Evolutionary conservation across 1,139 yeast species (phyloP), one percentile per base, ranked within the genome.

Genomic region (Saccharomycopsis crataegensis): DNA sequence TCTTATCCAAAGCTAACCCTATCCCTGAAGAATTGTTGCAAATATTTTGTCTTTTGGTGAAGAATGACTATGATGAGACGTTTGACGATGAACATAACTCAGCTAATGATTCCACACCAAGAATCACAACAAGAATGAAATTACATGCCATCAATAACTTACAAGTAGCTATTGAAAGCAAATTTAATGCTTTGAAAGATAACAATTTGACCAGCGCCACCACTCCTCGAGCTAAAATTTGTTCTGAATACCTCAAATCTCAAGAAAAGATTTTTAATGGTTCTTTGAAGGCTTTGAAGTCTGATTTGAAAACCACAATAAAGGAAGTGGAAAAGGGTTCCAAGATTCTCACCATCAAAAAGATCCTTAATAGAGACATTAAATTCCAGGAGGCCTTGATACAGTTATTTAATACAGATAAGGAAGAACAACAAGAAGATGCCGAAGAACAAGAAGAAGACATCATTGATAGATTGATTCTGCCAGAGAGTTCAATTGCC

Each of bases 291-390:
- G 9, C 14, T 8, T 17, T 54, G 17, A 54, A 53, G 31, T 34
- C 22, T 16, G 7, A 14, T 11, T 6, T 43, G 9, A 56, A 56
- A 33, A 28, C 38, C n/a, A 28, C 46, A 38, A 12, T 57, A n/a
- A 52, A 55, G 41, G 14, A 14, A 32, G 7, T 17, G 9, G 58
- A 57, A 38, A 14, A 9, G 12, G 16, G 40, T 3, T 43, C 47
- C 5, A 43, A 47, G 17, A 28, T 57, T 3, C 37, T 57, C 33
- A 55, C 59, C 9, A 11, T 52, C 5, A 49, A 48, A 17, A 57
- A 57, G 34, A 42, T 55, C 14, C 31, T 57, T 6, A 57, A 57
- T 28, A 42, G 16, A 7, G 59, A 57, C 41, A 17, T 16, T 6
- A 28, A 50, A 14, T 57, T 57, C 43, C 41, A 31, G 22, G 42